Base-by-base conservation (phyloP, 768 basidiomycete genomes). In the Kockovaella imperatae region DNA sequence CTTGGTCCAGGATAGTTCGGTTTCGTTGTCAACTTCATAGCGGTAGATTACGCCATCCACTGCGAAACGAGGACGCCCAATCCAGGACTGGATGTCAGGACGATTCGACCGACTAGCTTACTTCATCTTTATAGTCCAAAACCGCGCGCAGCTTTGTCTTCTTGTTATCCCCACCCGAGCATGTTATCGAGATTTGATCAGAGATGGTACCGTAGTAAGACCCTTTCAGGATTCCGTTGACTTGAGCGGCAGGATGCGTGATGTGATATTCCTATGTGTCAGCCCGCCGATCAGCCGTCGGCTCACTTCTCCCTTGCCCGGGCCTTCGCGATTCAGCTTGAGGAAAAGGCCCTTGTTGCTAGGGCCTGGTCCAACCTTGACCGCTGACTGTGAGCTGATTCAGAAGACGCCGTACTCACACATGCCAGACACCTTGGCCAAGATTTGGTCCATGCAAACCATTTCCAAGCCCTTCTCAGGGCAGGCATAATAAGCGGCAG, bases 101-200 rank as follows among this genome's bases (percentile, higher is more conserved):
- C 4, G 32, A 15, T 45, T 29, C 17, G 17, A 17, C 11, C 15
- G 13, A 29, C 5, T 17, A 28, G 64, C 81, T 35, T 50, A 86
- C 86, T 81, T 99, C 91, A 67, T 99, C 95, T 73, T 89, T 90
- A 74, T 93, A 97, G 62, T 91, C 87, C 49, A 95, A 80, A 57
- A 97, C 77, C 3, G 88, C 77, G 51, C 91, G 77, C 59, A 86
- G 81, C 63, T 78, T 79, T 41, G 53, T 77, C 74, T 29, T 78
- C 13, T 42, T 42, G 8, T 38, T 31, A 50, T 77, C 78, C 2
- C 81, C 81, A 4, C 86, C 84, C 17, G 76, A 76, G 68, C 87
- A 89, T 26, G 87, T 89, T 58, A 93, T 80, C 43, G 49, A 56
- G 24, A 64, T 52, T 47, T 59, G 60, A 44, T 67, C 65, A 31